Percentiles rank a stretch among this genome's conserved stretches.
These are phyloP conservation scores for Ophiostoma triangulosporum DNA, from an alignment of 2,329 filamentous ascomycete genomes.

Conservation along the genomic window DNA sequence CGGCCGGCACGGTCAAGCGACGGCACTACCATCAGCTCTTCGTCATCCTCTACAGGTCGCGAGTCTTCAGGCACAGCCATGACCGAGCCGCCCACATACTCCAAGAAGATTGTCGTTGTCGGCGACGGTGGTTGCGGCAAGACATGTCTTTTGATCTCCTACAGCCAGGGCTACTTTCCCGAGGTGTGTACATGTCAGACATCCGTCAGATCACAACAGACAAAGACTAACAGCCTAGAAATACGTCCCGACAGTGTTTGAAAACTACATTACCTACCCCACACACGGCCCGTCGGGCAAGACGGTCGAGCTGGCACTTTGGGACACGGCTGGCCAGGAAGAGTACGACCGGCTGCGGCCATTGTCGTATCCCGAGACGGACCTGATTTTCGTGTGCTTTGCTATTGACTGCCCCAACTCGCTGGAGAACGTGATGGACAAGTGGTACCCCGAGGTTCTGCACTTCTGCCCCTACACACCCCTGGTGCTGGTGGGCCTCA, in stretches of 20 bases:
- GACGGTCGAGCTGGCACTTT: constrained; percentile 89
- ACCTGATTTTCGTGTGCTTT: constrained; percentile 96
- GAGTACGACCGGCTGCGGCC: constrained; percentile 95
- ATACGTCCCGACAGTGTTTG: constrained; percentile 98
- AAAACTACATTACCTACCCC: constrained; percentile 98
- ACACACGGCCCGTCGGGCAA: constrained; percentile 79
- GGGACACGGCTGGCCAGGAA: constrained; percentile 97
- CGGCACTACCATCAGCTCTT: constrained; percentile 76
- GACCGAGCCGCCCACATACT: constrained; percentile 77
- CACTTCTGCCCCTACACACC: constrained; percentile 98
- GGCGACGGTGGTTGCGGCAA: constrained; percentile 97
- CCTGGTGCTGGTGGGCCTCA: constrained; percentile 87
- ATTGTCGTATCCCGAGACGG: constrained; percentile 94
- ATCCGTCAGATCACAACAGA: not conserved
- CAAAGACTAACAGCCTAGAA: constrained; percentile 46
- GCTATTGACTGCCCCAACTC: constrained; percentile 98
- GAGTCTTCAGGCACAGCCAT: constrained; percentile 65
- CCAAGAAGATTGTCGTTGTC: constrained; percentile 98
- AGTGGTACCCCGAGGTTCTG: constrained; percentile 99
- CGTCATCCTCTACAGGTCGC: constrained; percentile 59
- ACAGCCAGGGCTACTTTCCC: constrained; percentile 96
- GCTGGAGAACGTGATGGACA: constrained; percentile 95
- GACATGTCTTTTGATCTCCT: constrained; percentile 96
- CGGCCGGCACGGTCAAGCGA: constrained; percentile 61
- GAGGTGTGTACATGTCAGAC: constrained; percentile 49